Conservation (phyloP, 805 yeast species). For the Ogataea nakhonphanomensis region DNA sequence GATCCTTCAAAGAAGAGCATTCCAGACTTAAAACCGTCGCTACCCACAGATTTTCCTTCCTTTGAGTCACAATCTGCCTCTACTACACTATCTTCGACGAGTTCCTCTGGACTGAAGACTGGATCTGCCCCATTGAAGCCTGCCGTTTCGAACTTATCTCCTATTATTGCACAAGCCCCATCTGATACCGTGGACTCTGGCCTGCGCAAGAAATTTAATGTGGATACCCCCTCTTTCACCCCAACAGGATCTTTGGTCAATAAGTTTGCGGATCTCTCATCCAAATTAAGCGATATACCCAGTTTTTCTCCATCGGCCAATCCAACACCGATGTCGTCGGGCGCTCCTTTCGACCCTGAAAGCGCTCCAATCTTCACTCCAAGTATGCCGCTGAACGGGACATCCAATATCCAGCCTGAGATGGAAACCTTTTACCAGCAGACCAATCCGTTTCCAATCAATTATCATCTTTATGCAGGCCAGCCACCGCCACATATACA, state of each 20-base stretch:
- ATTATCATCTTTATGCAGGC: conserved; percentile 89
- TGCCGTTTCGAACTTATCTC: conserved; percentile 1
- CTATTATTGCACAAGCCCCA: conserved; percentile 3
- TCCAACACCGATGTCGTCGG: conserved; percentile 8
- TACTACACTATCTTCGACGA: conserved; percentile 11
- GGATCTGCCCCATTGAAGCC: conserved; percentile 2
- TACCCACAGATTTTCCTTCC: not conserved
- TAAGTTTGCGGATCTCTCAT: conserved; percentile 46
- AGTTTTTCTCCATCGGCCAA: conserved; percentile 44
- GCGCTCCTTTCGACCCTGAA: conserved; percentile 28
- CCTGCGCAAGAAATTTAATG: conserved; percentile 45
- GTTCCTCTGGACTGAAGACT: conserved; percentile 8
- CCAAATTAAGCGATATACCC: conserved; percentile 45
- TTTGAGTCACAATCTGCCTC: conserved; percentile 13
- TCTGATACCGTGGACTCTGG: conserved; percentile 16
- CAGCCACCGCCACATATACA: conserved; percentile 73
- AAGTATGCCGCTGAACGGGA: conserved; percentile 5
- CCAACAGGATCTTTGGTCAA: conserved; percentile 36
- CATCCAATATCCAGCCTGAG: conserved; percentile 15
- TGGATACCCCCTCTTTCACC: conserved; percentile 52
- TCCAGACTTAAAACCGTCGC: conserved; percentile 9
- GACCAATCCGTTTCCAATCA: conserved; percentile 49
- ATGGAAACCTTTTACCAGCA: conserved; percentile 32
- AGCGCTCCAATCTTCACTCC: conserved; percentile 33
- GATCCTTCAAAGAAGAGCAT: conserved; percentile 26